Evolutionary conservation across 2,329 filamentous ascomycete species (phyloP).

Genomic region (Lasiodiplodia citricola): DNA sequence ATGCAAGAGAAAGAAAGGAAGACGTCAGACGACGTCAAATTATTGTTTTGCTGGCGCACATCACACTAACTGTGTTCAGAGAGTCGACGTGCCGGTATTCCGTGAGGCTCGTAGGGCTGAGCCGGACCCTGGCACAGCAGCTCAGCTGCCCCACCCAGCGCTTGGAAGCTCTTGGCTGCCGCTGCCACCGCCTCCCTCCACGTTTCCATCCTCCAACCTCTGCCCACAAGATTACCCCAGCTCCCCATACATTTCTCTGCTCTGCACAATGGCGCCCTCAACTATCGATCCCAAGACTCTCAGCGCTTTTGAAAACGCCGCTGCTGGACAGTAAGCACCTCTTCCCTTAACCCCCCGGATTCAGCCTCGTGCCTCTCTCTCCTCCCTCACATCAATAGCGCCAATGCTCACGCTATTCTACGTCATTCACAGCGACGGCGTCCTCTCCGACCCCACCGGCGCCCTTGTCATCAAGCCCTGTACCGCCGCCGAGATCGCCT

Average conservation of each 20-base stretch:
- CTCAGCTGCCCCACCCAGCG: background rate
- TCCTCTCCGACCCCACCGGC: conserved; percentile 82
- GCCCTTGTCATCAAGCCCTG: conserved; percentile 94
- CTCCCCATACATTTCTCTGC: background rate
- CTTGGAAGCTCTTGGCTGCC: background rate
- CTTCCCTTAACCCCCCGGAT: conserved; percentile 8
- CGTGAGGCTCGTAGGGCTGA: conserved; percentile 24
- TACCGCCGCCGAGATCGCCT: conserved; percentile 81
- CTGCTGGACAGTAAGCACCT: conserved; percentile 77
- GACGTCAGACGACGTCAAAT: conserved; percentile 15
- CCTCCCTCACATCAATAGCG: background rate
- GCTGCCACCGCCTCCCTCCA: background rate
- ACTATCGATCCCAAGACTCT: conserved; percentile 63
- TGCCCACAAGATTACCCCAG: background rate
- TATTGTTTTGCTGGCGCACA: conserved; percentile 16
- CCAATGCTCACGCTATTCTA: conserved; percentile 8
- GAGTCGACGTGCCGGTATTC: conserved; percentile 22
- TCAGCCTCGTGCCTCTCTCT: conserved; percentile 3
- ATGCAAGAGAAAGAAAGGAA: background rate
- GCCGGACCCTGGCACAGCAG: background rate
- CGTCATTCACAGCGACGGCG: conserved; percentile 72
- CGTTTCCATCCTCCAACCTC: background rate
- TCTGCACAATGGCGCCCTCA: conserved; percentile 10
- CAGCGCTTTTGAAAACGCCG: conserved; percentile 73
- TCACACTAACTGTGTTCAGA: conserved; percentile 21